Conservation (phyloP, 2,329 filamentous ascomycete species). For the Paramyrothecium roridum region DNA sequence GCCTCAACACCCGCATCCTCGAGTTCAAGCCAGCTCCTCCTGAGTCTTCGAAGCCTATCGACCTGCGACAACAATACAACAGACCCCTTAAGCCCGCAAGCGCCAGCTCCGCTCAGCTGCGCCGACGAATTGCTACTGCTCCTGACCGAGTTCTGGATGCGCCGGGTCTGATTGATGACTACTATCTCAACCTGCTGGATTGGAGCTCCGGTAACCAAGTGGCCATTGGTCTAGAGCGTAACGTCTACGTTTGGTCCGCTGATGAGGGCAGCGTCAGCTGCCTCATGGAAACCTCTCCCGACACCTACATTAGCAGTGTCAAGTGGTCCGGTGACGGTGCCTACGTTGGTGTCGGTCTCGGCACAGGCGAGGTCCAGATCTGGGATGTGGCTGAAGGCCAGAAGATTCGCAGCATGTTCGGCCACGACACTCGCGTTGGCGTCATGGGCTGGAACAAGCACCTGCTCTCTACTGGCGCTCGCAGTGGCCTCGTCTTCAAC, state of each 20-base stretch:
- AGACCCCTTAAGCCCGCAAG: constrained; percentile 80
- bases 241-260: constrained; percentile 97
- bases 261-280: constrained; percentile 87
- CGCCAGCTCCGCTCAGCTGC: constrained; percentile 76
- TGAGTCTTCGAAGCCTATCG: constrained; percentile 96
- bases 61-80: constrained; percentile 97
- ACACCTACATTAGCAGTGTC: constrained; percentile 96
- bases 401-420: constrained; percentile 98
- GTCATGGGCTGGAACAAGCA: constrained; percentile 99
- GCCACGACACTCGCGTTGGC: constrained; percentile 92
- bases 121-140: constrained; percentile 87
- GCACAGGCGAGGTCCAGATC: constrained; percentile 95
- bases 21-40: constrained; percentile 98
- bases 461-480: constrained; percentile 88
- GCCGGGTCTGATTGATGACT: constrained; percentile 93
- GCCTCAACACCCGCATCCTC: constrained; percentile 89
- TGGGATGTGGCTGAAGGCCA: constrained; percentile 95
- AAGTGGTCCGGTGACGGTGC: constrained; percentile 98
- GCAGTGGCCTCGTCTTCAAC: constrained; percentile 94
- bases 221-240: constrained; percentile 93
- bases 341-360: constrained; percentile 92
- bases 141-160: constrained; percentile 96
- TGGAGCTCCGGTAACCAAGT: constrained; percentile 99
- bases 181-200: constrained; percentile 97
- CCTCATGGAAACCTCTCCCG: constrained; percentile 79